Percentiles rank a stretch among this genome's conserved stretches.
phyloP scores from a whole-genome alignment of 495 filamentous ascomycete species.

The Talaromyces nanjingensis region DNA sequence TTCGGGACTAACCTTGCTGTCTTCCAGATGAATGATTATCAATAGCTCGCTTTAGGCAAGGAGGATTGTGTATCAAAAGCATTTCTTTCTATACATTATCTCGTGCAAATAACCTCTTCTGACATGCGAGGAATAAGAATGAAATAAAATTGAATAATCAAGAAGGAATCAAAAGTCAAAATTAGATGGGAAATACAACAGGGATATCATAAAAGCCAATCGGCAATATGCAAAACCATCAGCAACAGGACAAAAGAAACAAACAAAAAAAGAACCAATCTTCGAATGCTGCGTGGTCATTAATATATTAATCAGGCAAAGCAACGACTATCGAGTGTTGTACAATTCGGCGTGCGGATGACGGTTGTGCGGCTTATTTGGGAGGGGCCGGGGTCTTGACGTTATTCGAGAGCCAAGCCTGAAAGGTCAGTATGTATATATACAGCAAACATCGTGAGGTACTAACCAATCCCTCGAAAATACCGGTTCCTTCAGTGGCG shows the following conservation, averaged over 20 bases:
- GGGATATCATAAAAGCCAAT: slow-evolving; percentile 30
- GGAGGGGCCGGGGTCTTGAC: slow-evolving; percentile 63
- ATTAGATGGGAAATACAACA: slow-evolving; percentile 21
- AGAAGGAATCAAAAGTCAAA: slow-evolving; percentile 7
- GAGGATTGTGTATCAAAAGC: neutral
- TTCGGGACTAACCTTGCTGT: neutral
- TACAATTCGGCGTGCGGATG: neutral
- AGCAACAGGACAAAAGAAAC: neutral
- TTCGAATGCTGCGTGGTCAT: slow-evolving; percentile 11
- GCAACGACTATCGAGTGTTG: slow-evolving; percentile 4
- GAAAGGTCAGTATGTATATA: neutral
- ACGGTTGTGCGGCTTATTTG: slow-evolving; percentile 26
- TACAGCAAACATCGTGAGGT: neutral
- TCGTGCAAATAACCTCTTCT: neutral
- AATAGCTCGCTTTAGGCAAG: neutral
- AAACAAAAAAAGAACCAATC: slow-evolving; percentile 7
- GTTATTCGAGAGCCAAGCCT: slow-evolving; percentile 91
- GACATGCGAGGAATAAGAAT: neutral
- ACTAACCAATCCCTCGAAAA: slow-evolving; percentile 85
- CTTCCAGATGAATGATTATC: neutral
- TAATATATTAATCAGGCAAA: slow-evolving; percentile 5
- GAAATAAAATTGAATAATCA: slow-evolving; percentile 8
- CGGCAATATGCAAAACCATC: slow-evolving; percentile 9
- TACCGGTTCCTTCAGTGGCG: slow-evolving; percentile 86
- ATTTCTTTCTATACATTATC: neutral